Percentiles rank a stretch among this genome's conserved stretches.
These are phyloP conservation scores for Cladosporium austrohemisphaericum DNA, from an alignment of 2,329 filamentous ascomycete genomes.

Conservation along the genomic window DNA sequence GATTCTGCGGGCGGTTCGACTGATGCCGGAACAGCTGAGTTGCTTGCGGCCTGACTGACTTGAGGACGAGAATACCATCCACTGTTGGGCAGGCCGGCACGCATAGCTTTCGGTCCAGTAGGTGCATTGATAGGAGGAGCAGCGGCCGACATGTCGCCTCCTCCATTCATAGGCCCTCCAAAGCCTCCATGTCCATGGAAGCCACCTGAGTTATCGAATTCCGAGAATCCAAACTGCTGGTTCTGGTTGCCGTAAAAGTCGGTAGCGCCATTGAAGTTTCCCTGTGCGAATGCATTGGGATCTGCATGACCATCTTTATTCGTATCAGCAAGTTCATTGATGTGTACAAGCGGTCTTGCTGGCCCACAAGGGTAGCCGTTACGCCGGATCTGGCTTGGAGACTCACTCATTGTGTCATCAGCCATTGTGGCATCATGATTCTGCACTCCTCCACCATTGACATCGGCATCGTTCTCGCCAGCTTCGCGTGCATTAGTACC, in stretches of 20 bases:
- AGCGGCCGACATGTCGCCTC: background rate
- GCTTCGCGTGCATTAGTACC: constrained; percentile 27
- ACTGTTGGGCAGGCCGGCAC: constrained; percentile 80
- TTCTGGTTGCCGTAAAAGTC: constrained; percentile 10
- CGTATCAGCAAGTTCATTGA: background rate
- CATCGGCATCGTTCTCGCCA: constrained; percentile 3
- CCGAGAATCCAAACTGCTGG: constrained; percentile 2
- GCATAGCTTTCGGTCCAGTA: constrained; percentile 91
- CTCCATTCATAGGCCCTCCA: constrained; percentile 31
- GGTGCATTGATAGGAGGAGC: constrained; percentile 58
- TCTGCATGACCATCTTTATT: background rate
- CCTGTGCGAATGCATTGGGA: background rate
- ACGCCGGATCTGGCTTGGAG: background rate
- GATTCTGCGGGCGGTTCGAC: constrained; percentile 2
- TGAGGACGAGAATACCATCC: constrained; percentile 50
- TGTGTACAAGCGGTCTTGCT: background rate
- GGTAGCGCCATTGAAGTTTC: background rate
- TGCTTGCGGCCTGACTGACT: constrained; percentile 13
- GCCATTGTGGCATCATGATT: constrained; percentile 14
- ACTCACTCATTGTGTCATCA: constrained; percentile 3
- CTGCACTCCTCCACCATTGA: constrained; percentile 14
- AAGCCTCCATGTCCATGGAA: constrained; percentile 49
- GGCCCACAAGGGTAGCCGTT: background rate
- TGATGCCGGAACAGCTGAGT: background rate
- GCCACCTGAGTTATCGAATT: constrained; percentile 31